phyloP scores from a whole-genome alignment of 2,329 filamentous ascomycete species.

The Colletotrichum sp. region DNA sequence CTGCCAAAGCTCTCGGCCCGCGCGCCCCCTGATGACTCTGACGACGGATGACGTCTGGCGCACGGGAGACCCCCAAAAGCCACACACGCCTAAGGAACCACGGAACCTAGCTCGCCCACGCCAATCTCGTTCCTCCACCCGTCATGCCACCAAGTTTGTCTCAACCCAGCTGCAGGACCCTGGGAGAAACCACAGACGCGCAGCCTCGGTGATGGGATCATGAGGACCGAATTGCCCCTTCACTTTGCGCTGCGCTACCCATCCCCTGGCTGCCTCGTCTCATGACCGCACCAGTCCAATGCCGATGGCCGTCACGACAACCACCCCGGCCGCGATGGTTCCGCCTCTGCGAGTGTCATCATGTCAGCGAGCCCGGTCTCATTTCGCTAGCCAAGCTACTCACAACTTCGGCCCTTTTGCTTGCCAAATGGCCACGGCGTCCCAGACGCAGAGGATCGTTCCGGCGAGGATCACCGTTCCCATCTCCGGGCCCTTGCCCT shows the following conservation, averaged over 20 bases:
- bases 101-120: not conserved
- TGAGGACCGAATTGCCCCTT: not conserved
- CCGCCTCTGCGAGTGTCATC: not conserved
- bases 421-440: constrained; percentile 12
- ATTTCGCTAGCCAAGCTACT: not conserved
- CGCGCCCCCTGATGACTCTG: not conserved
- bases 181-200: not conserved
- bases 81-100: not conserved
- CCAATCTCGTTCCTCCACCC: not conserved
- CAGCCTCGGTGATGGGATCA: constrained; percentile 1
- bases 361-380: not conserved
- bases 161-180: not conserved
- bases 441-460: constrained; percentile 21
- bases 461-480: constrained; percentile 24
- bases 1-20: not conserved
- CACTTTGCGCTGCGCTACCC: not conserved
- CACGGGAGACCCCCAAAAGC: not conserved
- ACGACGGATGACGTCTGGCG: constrained; percentile 11
- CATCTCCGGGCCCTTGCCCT: constrained; percentile 18
- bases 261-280: not conserved
- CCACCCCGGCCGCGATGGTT: not conserved
- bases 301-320: constrained; percentile 1
- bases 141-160: not conserved
- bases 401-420: not conserved
- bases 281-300: not conserved